Evolutionary conservation across 768 basidiomycete genomes (phyloP).

Genomic region (Rhodotorula graminis): DNA sequence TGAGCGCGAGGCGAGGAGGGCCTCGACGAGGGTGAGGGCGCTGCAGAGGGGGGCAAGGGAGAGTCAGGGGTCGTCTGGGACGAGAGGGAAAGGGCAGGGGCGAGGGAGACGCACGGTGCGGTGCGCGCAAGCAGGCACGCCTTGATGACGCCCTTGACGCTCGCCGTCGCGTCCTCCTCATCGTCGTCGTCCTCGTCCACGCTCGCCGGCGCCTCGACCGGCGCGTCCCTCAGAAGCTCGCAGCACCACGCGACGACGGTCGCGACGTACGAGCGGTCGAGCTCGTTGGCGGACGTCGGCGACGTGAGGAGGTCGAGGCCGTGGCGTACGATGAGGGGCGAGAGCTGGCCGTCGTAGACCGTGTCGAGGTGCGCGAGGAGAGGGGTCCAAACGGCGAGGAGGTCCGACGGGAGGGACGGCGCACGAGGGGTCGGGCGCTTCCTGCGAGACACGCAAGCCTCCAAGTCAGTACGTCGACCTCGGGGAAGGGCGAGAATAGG

Average conservation of each 20-base stretch:
- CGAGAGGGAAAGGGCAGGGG: not conserved
- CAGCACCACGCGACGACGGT: constrained; percentile 5
- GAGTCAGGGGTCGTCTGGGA: not conserved
- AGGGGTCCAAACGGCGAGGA: not conserved
- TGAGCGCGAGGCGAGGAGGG: not conserved
- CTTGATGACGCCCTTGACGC: constrained; percentile 20
- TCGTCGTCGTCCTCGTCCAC: not conserved
- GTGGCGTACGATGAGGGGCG: not conserved
- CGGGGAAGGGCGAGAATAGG: not conserved
- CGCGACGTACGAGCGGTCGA: not conserved
- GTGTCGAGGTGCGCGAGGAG: constrained; percentile 27
- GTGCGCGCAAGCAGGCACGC: constrained; percentile 7
- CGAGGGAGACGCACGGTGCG: not conserved
- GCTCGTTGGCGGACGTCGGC: not conserved
- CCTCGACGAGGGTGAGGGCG: not conserved
- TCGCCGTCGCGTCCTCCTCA: not conserved
- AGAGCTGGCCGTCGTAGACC: not conserved
- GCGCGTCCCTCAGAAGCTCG: constrained; percentile 12
- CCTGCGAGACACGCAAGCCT: not conserved
- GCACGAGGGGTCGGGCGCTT: constrained; percentile 25
- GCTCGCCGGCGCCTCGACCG: not conserved
- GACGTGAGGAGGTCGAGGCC: not conserved
- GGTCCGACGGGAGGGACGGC: not conserved
- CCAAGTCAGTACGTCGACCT: not conserved
- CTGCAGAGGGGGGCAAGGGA: not conserved